These are phyloP conservation scores for Oryza glumipatula DNA, from an alignment of 176 grass and related monocot genomes.

Conservation along the genomic window DNA sequence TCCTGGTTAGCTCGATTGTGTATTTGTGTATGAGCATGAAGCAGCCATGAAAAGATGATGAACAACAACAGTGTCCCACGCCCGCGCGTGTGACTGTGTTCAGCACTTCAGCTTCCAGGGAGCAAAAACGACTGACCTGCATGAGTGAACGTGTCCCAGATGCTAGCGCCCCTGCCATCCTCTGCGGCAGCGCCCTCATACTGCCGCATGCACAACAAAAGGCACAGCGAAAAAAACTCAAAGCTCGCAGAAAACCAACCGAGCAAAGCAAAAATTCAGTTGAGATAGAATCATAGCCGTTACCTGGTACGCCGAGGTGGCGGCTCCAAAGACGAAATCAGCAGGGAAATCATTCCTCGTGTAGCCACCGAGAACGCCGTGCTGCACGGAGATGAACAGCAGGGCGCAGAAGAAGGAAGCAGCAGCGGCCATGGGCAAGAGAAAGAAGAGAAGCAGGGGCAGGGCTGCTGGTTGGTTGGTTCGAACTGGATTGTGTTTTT, in stretches of 20 bases:
- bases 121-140: conserved; percentile 24
- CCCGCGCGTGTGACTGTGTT: too few species aligned
- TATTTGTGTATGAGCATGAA: too few species aligned
- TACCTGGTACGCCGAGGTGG: conserved; percentile 24
- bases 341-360: not conserved
- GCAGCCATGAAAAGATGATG: too few species aligned
- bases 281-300: not conserved
- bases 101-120: not conserved
- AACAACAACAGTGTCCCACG: too few species aligned
- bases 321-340: conserved; percentile 21
- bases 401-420: not conserved
- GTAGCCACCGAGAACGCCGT: not conserved
- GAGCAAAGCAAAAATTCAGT: not conserved
- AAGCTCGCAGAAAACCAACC: not conserved
- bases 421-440: not conserved
- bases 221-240: too few species aligned
- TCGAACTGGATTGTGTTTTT: not conserved
- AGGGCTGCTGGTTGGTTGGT: too few species aligned
- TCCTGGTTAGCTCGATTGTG: too few species aligned
- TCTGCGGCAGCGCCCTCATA: conserved; percentile 52
- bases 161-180: conserved; percentile 52
- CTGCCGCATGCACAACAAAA: conserved; percentile 27
- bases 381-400: not conserved
- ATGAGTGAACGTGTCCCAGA: conserved; percentile 56
- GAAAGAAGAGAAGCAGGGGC: not conserved